Conservation (phyloP, 805 yeast genomes). For the Dipodascopsis uninucleata region DNA sequence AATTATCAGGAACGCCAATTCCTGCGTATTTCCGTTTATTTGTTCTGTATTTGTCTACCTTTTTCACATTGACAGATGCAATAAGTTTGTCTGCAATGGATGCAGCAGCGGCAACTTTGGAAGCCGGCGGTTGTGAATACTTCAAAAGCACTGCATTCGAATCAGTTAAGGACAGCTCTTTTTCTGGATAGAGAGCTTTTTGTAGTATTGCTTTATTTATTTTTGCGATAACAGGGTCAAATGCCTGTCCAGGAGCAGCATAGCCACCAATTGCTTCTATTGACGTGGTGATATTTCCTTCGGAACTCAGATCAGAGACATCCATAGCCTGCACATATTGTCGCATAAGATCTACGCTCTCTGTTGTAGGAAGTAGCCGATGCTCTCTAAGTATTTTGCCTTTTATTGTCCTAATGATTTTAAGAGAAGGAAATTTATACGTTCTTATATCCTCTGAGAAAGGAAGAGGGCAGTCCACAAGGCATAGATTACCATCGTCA, state of each 20-base stretch:
- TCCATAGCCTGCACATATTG: constrained; percentile 46
- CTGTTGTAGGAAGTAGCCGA: constrained; percentile 38
- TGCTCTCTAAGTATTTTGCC: constrained; percentile 35
- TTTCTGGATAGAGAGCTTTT: constrained; percentile 38
- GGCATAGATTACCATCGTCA: constrained; percentile 3
- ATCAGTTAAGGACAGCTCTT: constrained; percentile 18
- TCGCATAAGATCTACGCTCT: constrained; percentile 45
- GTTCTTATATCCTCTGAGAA: constrained; percentile 64
- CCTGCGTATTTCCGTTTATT: constrained; percentile 13
- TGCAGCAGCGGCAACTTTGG: constrained; percentile 7
- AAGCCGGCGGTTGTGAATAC: constrained; percentile 14
- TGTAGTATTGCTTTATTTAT: constrained; percentile 28
- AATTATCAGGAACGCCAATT: too few species aligned
- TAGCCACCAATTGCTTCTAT: constrained; percentile 27
- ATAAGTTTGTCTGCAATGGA: constrained; percentile 7
- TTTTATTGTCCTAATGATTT: constrained; percentile 35
- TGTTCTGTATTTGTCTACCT: constrained; percentile 15
- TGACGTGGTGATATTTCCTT: constrained; percentile 12
- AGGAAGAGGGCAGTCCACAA: constrained; percentile 58
- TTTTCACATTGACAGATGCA: constrained; percentile 11
- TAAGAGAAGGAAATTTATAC: constrained; percentile 49
- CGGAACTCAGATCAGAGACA: constrained; percentile 33
- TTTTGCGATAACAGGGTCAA: constrained; percentile 32
- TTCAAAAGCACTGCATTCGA: too few species aligned
- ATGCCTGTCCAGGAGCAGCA: constrained; percentile 32